A percentile compares a stretch with the other conserved stretches of the same genome.
Evolutionary conservation across 371 early-diverging fungal genomes (phyloP).

Genomic region (Entomophthora muscae): DNA sequence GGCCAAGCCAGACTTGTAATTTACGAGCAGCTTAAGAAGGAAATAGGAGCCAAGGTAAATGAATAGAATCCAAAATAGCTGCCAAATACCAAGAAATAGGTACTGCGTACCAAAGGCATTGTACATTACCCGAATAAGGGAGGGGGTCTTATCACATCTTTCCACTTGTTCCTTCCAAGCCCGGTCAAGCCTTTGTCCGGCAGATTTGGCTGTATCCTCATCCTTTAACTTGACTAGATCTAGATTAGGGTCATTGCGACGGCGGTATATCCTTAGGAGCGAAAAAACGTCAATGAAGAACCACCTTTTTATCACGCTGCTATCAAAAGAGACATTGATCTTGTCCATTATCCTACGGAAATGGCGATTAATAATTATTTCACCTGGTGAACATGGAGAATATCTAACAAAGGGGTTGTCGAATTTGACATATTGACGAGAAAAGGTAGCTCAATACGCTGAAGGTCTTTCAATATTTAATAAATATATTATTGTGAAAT

Average conservation of each 20-base stretch:
- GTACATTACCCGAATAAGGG: slow-evolving; percentile 20
- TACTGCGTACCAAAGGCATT: slow-evolving; percentile 27
- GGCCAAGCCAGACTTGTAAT: neutral
- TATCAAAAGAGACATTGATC: neutral
- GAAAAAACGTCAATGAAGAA: slow-evolving; percentile 16
- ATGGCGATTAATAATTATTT: too few species aligned
- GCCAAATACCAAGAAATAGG: slow-evolving; percentile 29
- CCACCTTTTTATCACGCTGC: neutral
- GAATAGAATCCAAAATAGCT: slow-evolving; percentile 32
- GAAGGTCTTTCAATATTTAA: too few species aligned
- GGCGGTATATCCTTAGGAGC: slow-evolving; percentile 5
- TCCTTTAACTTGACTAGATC: neutral
- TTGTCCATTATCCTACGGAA: neutral
- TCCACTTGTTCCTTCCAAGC: neutral
- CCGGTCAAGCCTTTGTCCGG: neutral
- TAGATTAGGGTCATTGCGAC: neutral
- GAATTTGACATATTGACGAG: too few species aligned
- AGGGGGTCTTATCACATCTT: slow-evolving; percentile 7
- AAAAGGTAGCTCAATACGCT: too few species aligned
- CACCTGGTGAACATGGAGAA: too few species aligned
- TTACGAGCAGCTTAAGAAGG: slow-evolving; percentile 21
- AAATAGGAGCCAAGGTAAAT: slow-evolving; percentile 29
- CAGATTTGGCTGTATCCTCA: neutral
- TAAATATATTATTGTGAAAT: too few species aligned
- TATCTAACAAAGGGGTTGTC: too few species aligned